These are phyloP conservation scores for Colletotrichum echinochloae DNA, from an alignment of 2,329 filamentous ascomycete species.

Conservation along the genomic window DNA sequence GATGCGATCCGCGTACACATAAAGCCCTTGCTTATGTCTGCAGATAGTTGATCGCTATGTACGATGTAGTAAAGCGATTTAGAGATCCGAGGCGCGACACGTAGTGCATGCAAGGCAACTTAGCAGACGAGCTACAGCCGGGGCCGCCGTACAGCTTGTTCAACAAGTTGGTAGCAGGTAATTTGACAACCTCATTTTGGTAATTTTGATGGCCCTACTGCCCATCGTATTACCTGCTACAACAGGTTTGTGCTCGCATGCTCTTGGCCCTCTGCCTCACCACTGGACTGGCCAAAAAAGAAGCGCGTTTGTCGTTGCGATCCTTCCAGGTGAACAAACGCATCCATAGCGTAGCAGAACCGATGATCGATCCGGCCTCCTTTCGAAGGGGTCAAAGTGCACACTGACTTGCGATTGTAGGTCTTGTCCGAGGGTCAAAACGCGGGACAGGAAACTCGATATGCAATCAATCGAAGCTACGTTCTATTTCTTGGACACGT, in stretches of 20 bases:
- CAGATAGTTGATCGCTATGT: constrained; percentile 1
- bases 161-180: too few relatives aligned
- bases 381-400: not conserved
- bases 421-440: constrained; percentile 14
- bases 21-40: not conserved
- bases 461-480: not conserved
- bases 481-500: not conserved
- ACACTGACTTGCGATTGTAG: constrained; percentile 15
- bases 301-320: not conserved
- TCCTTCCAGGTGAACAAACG: not conserved
- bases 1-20: not conserved
- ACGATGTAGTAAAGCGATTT: too few relatives aligned
- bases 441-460: constrained; percentile 7
- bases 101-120: not conserved
- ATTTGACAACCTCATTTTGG: too few relatives aligned
- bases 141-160: not conserved
- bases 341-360: not conserved
- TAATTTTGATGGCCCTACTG: too few relatives aligned
- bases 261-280: constrained; percentile 5
- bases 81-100: too few relatives aligned
- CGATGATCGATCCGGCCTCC: constrained; percentile 1
- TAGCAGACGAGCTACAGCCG: constrained; percentile 16
- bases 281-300: not conserved
- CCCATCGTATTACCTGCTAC: too few relatives aligned
- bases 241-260: not conserved